Percentiles rank a stretch among this genome's conserved stretches.
These are phyloP conservation scores for Auricularia cornea DNA, from an alignment of 768 basidiomycete genomes.

Conservation along the genomic window DNA sequence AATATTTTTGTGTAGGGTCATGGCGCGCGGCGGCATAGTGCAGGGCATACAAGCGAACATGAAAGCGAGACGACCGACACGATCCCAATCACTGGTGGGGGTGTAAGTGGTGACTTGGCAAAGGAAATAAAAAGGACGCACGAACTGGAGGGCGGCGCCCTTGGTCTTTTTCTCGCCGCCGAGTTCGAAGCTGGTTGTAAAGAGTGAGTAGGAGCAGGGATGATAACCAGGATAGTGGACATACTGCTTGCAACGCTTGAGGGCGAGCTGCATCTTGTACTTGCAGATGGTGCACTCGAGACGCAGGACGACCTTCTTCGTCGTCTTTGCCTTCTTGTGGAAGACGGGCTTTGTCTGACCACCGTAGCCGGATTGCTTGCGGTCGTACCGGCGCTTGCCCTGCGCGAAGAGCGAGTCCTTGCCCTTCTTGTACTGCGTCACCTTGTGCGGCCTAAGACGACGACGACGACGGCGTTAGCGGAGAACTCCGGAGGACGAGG, in stretches of 20 bases:
- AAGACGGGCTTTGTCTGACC: conserved; percentile 99
- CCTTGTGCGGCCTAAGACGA: conserved; percentile 82
- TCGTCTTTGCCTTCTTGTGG: conserved; percentile 99
- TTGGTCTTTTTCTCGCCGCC: conserved; percentile 99
- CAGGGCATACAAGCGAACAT: neutral
- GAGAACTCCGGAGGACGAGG: conserved; percentile 6
- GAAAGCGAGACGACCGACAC: neutral
- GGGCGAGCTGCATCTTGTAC: conserved; percentile 90
- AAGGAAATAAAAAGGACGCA: too few species aligned
- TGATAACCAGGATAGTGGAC: conserved; percentile 22
- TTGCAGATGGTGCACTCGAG: conserved; percentile 98
- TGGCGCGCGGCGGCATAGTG: neutral
- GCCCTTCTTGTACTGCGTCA: conserved; percentile 99
- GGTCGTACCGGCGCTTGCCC: conserved; percentile 99
- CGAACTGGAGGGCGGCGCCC: conserved; percentile 92
- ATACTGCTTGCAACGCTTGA: conserved; percentile 99
- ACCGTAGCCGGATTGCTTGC: conserved; percentile 98
- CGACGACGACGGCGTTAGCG: conserved; percentile 6
- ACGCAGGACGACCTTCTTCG: conserved; percentile 98
- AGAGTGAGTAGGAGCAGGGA: neutral
- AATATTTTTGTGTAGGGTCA: neutral
- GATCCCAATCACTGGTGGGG: neutral
- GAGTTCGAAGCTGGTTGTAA: conserved; percentile 84
- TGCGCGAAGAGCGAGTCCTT: conserved; percentile 97
- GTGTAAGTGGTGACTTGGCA: too few species aligned